phyloP scores from a whole-genome alignment of 2,329 filamentous ascomycete genomes.

The Lojkania enalia region DNA sequence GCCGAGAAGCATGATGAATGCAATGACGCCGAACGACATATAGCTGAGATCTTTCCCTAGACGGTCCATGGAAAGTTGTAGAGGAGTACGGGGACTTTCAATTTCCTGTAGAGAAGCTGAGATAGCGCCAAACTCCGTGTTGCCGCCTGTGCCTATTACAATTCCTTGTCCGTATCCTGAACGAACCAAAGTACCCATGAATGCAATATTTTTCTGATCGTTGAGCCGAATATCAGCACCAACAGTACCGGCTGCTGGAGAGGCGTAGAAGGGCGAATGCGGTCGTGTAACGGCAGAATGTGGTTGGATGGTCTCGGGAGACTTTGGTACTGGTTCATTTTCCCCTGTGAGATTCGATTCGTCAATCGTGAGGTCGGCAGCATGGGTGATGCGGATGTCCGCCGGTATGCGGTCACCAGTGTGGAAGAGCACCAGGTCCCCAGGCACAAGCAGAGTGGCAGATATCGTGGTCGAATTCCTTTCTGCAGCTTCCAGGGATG shows the following conservation, averaged over 20 bases:
- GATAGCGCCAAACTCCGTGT: constrained; percentile 95
- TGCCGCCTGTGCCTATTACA: constrained; percentile 92
- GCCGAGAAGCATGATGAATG: constrained; percentile 86
- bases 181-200: constrained; percentile 95
- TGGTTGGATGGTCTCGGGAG: constrained; percentile 61
- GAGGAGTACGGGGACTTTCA: constrained; percentile 88
- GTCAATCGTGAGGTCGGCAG: constrained; percentile 88
- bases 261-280: constrained; percentile 61
- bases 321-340: constrained; percentile 87
- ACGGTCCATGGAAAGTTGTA: constrained; percentile 97
- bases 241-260: constrained; percentile 61
- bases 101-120: constrained; percentile 93
- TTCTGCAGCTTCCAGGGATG: constrained; percentile 67
- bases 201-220: constrained; percentile 87
- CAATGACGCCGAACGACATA: constrained; percentile 94
- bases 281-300: constrained; percentile 48
- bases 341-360: constrained; percentile 97
- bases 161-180: constrained; percentile 95
- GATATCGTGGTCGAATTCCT: constrained; percentile 81
- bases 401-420: constrained; percentile 96
- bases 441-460: constrained; percentile 84
- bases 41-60: constrained; percentile 95
- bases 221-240: constrained; percentile 70
- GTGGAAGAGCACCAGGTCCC: constrained; percentile 90
- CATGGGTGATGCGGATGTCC: constrained; percentile 90